phyloP scores from a whole-genome alignment of 164 flowering plant species.

The Magnolia kwangsiensis region DNA sequence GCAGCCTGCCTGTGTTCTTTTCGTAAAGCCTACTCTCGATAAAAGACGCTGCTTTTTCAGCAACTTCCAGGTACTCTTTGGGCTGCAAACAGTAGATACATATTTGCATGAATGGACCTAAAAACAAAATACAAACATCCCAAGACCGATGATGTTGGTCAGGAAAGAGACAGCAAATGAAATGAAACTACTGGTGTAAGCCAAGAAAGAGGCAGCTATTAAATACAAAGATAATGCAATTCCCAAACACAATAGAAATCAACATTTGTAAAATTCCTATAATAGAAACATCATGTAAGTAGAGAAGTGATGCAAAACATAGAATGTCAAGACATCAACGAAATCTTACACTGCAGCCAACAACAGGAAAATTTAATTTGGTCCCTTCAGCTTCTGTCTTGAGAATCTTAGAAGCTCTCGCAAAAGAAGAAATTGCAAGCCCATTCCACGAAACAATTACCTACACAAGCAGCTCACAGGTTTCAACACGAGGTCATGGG shows the following conservation, averaged over 20 bases:
- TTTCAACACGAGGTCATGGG: not conserved
- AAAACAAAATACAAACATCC: not conserved
- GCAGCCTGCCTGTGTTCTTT: conserved; percentile 51
- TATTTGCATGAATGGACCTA: not conserved
- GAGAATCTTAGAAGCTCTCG: conserved; percentile 86
- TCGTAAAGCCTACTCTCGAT: conserved; percentile 60
- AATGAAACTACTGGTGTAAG: not conserved
- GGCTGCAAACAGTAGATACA: conserved; percentile 42
- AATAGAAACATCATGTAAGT: not conserved
- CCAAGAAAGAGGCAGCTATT: not conserved
- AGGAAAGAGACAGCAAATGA: not conserved
- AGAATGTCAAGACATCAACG: not conserved
- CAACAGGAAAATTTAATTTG: conserved; percentile 64
- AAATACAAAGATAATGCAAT: not conserved
- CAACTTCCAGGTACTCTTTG: conserved; percentile 68
- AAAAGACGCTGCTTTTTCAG: conserved; percentile 79
- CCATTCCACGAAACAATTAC: conserved; percentile 98
- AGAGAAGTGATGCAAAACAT: not conserved
- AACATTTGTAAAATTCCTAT: not conserved
- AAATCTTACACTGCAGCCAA: conserved; percentile 58
- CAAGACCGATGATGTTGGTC: not conserved
- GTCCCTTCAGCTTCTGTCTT: conserved; percentile 49
- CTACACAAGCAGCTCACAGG: conserved; percentile 29
- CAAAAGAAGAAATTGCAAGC: conserved; percentile 82
- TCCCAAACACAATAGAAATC: not conserved